Conservation (phyloP, 192 early-diverging fungal genomes). For the Phycomyces nitens region DNA sequence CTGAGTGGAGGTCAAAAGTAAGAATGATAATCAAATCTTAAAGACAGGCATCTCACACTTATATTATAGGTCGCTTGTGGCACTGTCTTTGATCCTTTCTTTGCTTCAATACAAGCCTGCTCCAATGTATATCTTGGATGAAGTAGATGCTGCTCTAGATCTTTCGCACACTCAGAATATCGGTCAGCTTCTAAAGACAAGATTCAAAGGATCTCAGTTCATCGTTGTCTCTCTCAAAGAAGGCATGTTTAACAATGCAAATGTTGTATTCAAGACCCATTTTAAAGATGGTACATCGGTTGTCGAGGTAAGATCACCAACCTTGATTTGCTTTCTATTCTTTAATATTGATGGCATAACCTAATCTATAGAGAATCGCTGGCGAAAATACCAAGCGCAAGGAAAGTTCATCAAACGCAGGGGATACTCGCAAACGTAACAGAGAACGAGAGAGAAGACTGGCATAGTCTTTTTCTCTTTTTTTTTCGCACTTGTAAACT, state of each 20-base stretch:
- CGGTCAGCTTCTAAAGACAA: constrained; percentile 83
- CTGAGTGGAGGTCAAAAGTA: constrained; percentile 94
- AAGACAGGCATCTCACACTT: constrained; percentile 13
- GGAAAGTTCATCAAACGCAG: neutral
- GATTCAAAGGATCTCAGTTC: constrained; percentile 97
- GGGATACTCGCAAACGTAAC: neutral
- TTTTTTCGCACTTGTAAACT: neutral
- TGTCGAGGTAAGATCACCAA: constrained; percentile 59
- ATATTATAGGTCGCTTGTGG: constrained; percentile 78
- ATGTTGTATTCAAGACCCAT: constrained; percentile 89
- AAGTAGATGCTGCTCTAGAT: constrained; percentile 98
- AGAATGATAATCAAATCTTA: neutral
- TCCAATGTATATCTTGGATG: constrained; percentile 99
- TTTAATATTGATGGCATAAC: neutral
- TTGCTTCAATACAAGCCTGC: constrained; percentile 98
- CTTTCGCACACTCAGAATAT: constrained; percentile 98
- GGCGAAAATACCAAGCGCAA: neutral
- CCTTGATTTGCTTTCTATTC: neutral
- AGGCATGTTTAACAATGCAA: constrained; percentile 99
- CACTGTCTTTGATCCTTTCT: constrained; percentile 92
- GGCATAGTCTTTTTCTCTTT: neutral
- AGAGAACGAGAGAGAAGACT: neutral
- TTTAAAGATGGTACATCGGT: constrained; percentile 94
- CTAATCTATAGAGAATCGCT: neutral
- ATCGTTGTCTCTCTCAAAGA: constrained; percentile 98